These are phyloP conservation scores for Bryum argenteum DNA, from an alignment of 225 moss, liverwort and hornwort species.

Conservation along the genomic window DNA sequence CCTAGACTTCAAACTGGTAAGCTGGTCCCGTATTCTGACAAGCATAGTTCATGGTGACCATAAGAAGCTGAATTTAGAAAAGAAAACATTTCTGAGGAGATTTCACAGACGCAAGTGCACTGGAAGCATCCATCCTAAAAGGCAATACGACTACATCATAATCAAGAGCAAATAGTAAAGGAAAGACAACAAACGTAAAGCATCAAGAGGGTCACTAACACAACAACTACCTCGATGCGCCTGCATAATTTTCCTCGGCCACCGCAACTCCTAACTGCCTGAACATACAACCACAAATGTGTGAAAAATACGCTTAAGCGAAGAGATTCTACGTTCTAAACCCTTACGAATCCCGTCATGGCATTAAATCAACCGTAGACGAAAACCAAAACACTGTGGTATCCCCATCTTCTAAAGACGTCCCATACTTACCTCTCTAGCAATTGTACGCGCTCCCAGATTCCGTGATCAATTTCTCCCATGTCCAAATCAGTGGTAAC, in stretches of 20 bases:
- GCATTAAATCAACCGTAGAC: slow-evolving; percentile 1
- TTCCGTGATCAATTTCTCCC: slow-evolving; percentile 54
- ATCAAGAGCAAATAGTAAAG: slow-evolving; percentile 8
- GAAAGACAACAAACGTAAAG: slow-evolving; percentile 31
- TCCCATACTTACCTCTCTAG: slow-evolving; percentile 50
- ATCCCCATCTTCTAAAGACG: neutral
- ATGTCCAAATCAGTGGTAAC: slow-evolving; percentile 55
- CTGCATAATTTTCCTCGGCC: slow-evolving; percentile 58
- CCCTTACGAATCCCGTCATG: neutral
- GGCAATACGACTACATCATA: neutral
- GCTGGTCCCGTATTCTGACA: slow-evolving; percentile 62
- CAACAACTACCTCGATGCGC: slow-evolving; percentile 59
- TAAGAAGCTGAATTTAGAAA: slow-evolving; percentile 14
- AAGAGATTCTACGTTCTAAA: neutral
- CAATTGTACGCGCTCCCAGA: slow-evolving; percentile 61
- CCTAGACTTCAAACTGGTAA: slow-evolving; percentile 52
- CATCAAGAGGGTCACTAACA: slow-evolving; percentile 50
- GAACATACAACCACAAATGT: slow-evolving; percentile 25
- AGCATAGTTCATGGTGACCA: slow-evolving; percentile 28
- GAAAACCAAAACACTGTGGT: neutral
- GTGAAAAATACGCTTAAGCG: neutral
- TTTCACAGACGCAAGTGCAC: neutral
- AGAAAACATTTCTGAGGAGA: neutral
- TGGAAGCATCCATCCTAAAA: neutral
- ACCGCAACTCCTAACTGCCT: slow-evolving; percentile 68